phyloP scores from a whole-genome alignment of 2,329 filamentous ascomycete species.

The Pseudogymnoascus sp. region DNA sequence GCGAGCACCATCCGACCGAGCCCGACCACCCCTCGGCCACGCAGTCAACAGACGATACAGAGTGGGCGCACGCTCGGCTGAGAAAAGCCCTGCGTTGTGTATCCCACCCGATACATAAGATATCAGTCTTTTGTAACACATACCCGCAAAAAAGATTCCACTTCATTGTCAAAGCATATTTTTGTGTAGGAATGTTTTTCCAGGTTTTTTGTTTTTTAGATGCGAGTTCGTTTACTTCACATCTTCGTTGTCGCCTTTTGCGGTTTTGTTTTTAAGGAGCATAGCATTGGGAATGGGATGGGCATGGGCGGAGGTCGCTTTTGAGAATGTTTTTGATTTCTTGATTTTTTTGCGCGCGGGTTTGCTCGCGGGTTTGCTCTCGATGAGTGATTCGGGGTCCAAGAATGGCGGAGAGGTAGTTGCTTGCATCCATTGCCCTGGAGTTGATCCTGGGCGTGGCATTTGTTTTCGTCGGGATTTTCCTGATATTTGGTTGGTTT shows the following conservation, averaged over 20 bases:
- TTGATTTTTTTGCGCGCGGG: neutral
- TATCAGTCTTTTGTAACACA: constrained; percentile 6
- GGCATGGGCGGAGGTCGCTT: neutral
- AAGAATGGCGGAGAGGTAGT: neutral
- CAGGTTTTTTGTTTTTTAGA: constrained; percentile 1
- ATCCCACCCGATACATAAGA: neutral
- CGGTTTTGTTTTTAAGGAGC: neutral
- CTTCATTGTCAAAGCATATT: neutral
- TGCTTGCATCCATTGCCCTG: neutral
- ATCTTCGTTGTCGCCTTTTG: neutral
- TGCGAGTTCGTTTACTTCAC: neutral
- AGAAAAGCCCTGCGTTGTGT: constrained; percentile 7
- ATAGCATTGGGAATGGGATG: neutral
- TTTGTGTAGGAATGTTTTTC: neutral
- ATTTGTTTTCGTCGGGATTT: neutral
- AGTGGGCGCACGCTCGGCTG: constrained; percentile 29
- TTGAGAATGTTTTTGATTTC: neutral
- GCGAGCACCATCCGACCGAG: constrained; percentile 24
- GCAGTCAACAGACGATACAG: constrained; percentile 30
- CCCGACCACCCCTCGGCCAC: constrained; percentile 25
- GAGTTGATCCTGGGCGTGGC: constrained; percentile 1
- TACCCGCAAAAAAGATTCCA: constrained; percentile 6
- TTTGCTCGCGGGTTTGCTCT: neutral
- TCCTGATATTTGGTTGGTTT: neutral
- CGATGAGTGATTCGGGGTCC: neutral